phyloP scores from a whole-genome alignment of 2,329 filamentous ascomycete species.

The Aspergillus fijiensis region DNA sequence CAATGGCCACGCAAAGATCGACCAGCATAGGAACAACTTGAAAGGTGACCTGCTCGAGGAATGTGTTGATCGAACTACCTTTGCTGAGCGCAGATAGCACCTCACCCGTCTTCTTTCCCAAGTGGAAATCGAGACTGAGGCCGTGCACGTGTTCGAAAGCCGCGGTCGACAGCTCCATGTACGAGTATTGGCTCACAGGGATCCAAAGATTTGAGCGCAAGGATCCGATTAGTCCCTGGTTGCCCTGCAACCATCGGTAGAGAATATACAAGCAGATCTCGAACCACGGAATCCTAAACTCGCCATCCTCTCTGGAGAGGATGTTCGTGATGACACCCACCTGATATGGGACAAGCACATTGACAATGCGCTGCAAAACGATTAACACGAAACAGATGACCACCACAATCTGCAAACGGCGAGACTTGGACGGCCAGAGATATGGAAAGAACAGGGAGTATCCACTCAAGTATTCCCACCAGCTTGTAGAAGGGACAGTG shows the following conservation, averaged over 20 bases:
- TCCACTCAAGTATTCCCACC: constrained; percentile 93
- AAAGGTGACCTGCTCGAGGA: constrained; percentile 94
- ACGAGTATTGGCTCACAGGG: constrained; percentile 94
- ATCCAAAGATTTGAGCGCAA: constrained; percentile 86
- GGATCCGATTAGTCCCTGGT: constrained; percentile 82
- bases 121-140: constrained; percentile 91
- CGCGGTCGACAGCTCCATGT: constrained; percentile 87
- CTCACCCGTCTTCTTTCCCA: constrained; percentile 94
- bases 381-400: constrained; percentile 79
- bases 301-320: constrained; percentile 60
- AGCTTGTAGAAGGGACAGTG: constrained; percentile 80
- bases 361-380: constrained; percentile 76
- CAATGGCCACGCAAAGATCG: constrained; percentile 81
- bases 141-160: constrained; percentile 97
- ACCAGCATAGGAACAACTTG: constrained; percentile 93
- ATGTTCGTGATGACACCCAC: constrained; percentile 76
- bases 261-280: constrained; percentile 74
- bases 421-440: constrained; percentile 85
- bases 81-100: constrained; percentile 95
- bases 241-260: constrained; percentile 80
- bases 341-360: constrained; percentile 80
- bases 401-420: constrained; percentile 73
- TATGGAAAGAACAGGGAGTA: constrained; percentile 96
- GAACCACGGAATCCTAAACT: constrained; percentile 65
- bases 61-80: constrained; percentile 92